phyloP scores from a whole-genome alignment of 148 eudicot species.

The Vaccinium darrowii region DNA sequence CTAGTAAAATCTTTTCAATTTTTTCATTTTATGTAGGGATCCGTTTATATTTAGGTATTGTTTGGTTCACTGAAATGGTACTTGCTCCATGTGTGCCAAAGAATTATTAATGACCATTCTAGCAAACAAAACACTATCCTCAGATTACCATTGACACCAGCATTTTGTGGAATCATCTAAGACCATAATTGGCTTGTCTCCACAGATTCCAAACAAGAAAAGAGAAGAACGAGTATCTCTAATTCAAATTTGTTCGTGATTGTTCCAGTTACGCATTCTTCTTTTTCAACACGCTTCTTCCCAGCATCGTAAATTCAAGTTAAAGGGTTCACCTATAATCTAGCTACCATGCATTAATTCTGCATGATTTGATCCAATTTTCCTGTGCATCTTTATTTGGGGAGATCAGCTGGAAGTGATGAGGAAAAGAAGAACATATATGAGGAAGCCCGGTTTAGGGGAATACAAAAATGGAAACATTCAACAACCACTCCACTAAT shows the following conservation, averaged over 20 bases:
- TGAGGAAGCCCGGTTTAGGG: slow-evolving; percentile 46
- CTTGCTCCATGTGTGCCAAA: no score
- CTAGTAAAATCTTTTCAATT: no score
- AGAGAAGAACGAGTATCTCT: no score
- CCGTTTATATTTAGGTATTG: no score
- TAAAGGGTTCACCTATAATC: not conserved
- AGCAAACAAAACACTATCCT: not conserved
- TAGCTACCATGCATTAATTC: not conserved
- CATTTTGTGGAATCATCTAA: not conserved
- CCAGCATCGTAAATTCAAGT: not conserved
- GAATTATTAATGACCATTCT: no score
- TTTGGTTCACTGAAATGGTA: no score
- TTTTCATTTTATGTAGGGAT: no score
- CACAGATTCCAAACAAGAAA: no score
- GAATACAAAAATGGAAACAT: slow-evolving; percentile 43
- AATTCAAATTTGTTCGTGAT: no score
- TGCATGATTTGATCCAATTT: not conserved
- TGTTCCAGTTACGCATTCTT: no score
- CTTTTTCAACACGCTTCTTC: no score
- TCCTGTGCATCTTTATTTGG: not conserved
- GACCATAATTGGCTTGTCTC: not conserved
- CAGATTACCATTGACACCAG: not conserved
- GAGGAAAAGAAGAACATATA: slow-evolving; percentile 36
- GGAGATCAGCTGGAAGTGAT: slow-evolving; percentile 2
- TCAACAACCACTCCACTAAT: slow-evolving; percentile 58